These are phyloP conservation scores for Echinosophora koreensis DNA, from an alignment of 306 rosid species.

Conservation along the genomic window DNA sequence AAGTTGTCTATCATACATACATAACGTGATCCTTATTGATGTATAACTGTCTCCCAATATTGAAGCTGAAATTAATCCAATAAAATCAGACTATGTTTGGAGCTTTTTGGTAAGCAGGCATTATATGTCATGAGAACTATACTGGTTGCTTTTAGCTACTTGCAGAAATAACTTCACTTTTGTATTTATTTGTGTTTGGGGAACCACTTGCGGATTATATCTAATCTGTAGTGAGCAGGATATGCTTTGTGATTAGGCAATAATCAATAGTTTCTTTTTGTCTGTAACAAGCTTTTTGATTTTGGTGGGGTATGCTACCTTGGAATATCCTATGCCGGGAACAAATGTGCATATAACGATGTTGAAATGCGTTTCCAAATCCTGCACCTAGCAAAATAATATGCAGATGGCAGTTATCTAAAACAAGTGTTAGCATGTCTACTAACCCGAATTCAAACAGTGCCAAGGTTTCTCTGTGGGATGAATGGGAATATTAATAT, in stretches of 20 bases:
- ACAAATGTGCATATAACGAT: neutral
- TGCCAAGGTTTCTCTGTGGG: too few species aligned
- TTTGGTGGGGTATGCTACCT: neutral
- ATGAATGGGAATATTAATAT: neutral
- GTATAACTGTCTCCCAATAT: conserved; percentile 46
- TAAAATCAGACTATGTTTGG: neutral
- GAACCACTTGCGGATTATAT: conserved; percentile 1
- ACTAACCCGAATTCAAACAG: neutral
- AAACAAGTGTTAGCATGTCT: too few species aligned
- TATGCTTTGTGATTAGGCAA: conserved; percentile 16
- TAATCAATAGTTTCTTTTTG: neutral
- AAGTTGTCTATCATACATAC: conserved; percentile 2
- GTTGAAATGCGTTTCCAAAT: neutral
- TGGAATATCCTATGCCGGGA: neutral
- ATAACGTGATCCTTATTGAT: conserved; percentile 22
- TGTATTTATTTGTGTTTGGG: neutral
- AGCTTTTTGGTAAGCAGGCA: neutral
- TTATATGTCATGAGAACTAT: neutral
- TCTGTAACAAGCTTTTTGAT: neutral
- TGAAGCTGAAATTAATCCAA: conserved; percentile 40
- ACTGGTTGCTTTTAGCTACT: conserved; percentile 31
- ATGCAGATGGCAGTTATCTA: neutral
- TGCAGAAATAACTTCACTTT: neutral
- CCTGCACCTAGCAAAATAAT: too few species aligned
- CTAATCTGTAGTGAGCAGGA: neutral